Evolutionary conservation across 225 moss, liverwort and hornwort species (phyloP).

Genomic region (Marchantia paleacea): DNA sequence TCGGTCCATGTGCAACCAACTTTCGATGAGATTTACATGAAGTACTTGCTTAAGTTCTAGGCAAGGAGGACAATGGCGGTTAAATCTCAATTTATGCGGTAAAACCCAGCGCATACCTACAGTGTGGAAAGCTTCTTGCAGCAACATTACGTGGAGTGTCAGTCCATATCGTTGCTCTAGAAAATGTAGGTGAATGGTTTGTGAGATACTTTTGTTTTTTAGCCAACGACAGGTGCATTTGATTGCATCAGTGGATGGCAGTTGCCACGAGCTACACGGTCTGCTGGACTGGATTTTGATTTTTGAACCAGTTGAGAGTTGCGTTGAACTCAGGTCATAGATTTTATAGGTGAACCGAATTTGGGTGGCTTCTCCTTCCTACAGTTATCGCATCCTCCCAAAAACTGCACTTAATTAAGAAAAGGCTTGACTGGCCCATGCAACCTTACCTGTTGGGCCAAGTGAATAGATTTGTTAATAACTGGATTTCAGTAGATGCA

Average conservation of each 20-base stretch:
- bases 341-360: no score
- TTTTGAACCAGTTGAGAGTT: not conserved
- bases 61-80: constrained; percentile 25
- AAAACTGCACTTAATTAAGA: not conserved
- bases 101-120: constrained; percentile 19
- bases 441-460: not conserved
- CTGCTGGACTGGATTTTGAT: constrained; percentile 6
- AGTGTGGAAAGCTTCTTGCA: constrained; percentile 22
- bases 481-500: not conserved
- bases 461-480: no score
- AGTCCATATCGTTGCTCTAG: constrained; percentile 13
- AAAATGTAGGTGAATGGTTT: not conserved
- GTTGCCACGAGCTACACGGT: not conserved
- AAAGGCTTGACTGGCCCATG: not conserved
- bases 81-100: constrained; percentile 24
- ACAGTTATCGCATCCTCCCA: not conserved
- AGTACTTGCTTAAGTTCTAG: constrained; percentile 23
- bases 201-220: not conserved
- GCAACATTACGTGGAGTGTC: constrained; percentile 15
- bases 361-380: not conserved
- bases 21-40: constrained; percentile 19
- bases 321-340: not conserved
- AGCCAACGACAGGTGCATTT: constrained; percentile 3
- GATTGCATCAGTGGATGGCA: constrained; percentile 5
- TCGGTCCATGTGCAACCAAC: constrained; percentile 19